Evolutionary conservation across 768 basidiomycete genomes (phyloP).

Genomic region (Solioccasus polychromus): DNA sequence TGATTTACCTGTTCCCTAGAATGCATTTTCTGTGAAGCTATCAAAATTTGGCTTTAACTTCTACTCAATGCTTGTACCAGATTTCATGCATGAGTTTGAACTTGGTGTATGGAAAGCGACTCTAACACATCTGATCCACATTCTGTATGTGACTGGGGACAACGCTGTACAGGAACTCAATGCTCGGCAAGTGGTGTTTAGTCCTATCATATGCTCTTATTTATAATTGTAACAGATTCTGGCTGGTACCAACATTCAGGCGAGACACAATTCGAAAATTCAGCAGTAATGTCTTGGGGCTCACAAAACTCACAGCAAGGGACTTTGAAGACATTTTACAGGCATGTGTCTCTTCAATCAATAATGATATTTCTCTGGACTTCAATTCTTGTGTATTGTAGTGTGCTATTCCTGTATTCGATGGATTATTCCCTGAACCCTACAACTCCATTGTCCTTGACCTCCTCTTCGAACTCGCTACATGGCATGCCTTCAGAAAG

Average conservation of each 20-base stretch:
- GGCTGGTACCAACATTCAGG: background rate
- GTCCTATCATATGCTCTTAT: no score
- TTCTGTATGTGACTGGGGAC: background rate
- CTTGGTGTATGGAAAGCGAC: background rate
- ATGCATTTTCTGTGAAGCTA: background rate
- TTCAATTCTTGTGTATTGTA: background rate
- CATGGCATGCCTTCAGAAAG: conserved; percentile 29
- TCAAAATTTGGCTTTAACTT: background rate
- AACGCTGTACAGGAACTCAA: background rate
- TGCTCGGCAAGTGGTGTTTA: no score
- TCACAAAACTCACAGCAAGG: background rate
- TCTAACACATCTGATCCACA: background rate
- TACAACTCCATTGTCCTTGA: conserved; percentile 15
- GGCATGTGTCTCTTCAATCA: background rate
- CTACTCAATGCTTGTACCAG: background rate
- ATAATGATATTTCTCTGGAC: background rate
- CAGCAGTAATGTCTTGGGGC: background rate
- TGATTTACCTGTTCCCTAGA: background rate
- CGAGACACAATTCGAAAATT: background rate
- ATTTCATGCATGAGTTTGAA: background rate
- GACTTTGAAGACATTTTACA: background rate
- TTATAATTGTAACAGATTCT: no score
- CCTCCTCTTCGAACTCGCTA: conserved; percentile 18
- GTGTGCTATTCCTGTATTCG: background rate
- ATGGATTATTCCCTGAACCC: background rate